phyloP scores from a whole-genome alignment of 441 rosid genomes.

The Gossypium trilobum region DNA sequence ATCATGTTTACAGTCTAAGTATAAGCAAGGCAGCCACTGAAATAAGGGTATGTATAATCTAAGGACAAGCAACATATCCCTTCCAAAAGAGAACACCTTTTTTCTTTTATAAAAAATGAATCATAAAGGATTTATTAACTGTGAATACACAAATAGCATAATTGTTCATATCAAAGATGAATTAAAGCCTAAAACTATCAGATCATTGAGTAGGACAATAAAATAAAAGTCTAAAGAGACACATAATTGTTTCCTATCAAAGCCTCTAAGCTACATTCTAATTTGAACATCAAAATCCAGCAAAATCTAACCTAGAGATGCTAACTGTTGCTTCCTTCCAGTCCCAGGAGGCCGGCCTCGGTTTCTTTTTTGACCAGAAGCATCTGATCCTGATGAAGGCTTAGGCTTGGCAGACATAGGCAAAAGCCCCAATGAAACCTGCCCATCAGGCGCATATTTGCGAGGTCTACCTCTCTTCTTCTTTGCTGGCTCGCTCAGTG shows the following conservation, averaged over 20 bases:
- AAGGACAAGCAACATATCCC: not conserved
- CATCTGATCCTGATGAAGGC: slow-evolving; percentile 46
- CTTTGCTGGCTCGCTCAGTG: slow-evolving; percentile 52
- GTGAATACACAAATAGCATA: not conserved
- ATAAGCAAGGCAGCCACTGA: not conserved
- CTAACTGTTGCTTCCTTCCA: slow-evolving; percentile 91
- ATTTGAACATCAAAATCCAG: slow-evolving; percentile 15
- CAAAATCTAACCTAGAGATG: slow-evolving; percentile 60
- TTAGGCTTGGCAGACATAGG: slow-evolving; percentile 46
- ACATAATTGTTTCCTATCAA: not conserved
- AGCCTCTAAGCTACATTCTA: slow-evolving; percentile 9
- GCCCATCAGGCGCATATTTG: slow-evolving; percentile 23
- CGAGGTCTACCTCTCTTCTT: slow-evolving; percentile 98
- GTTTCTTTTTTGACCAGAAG: slow-evolving; percentile 45
- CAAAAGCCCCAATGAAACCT: slow-evolving; percentile 78
- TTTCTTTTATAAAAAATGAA: not conserved
- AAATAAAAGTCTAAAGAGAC: not conserved
- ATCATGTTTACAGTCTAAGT: not conserved
- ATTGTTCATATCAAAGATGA: not conserved
- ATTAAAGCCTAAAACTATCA: not conserved
- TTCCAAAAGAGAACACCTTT: not conserved
- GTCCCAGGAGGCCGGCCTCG: slow-evolving; percentile 94
- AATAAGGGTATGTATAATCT: not conserved
- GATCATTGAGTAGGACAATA: not conserved
- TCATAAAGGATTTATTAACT: not conserved